Evolutionary conservation across 345 rosid species (phyloP), one percentile per base, ranked within the genome.

Genomic region (Syzygium grande): DNA sequence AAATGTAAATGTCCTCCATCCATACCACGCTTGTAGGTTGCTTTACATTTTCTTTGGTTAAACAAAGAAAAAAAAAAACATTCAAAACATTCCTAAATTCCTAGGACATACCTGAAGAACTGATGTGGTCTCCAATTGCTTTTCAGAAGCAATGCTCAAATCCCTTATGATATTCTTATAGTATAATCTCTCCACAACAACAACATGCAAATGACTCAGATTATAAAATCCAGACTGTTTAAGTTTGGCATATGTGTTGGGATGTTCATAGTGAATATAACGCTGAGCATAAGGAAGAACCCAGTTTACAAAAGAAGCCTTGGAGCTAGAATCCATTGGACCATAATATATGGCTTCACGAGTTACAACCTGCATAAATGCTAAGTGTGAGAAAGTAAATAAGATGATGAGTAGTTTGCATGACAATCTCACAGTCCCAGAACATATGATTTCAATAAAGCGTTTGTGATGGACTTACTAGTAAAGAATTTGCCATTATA

Each of bases 251-350:
- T 96, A 97, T 87, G 89, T 92, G 84, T 93, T 92, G 53, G 91
- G 94, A 87, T 93, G 95, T 27, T 90, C 51, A 84, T 93, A 89
- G 88, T 89, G 92, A 43, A 96, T 88, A 91, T 95, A 97, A 85
- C 99, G 97, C 90, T 97, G 99, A 68, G 96, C 96, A 93, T 94
- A 96, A 88, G 99, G 97, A 86, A 97, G 95, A 87, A 92, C 91
- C 98, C 98, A 95, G 88, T 96, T 92, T 84, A 97, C 89, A 85
- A 97, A 89, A 86, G 95, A 94, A 90, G 92, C 91, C 89, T 92
- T 91, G 86, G 89, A 89, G 88, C 91, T 89, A 88, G 91, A 89
- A 90, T 94, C 96, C 86, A 88, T 85, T 90, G 34, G 90, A 88
- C 97, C 94, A 86, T 90, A 84, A 85, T 90, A 93, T 86, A 91